A percentile compares a stretch with the other conserved stretches of the same genome.
Evolutionary conservation across 129 eudicot genomes (phyloP).

Genomic region (Lactuca sativa): DNA sequence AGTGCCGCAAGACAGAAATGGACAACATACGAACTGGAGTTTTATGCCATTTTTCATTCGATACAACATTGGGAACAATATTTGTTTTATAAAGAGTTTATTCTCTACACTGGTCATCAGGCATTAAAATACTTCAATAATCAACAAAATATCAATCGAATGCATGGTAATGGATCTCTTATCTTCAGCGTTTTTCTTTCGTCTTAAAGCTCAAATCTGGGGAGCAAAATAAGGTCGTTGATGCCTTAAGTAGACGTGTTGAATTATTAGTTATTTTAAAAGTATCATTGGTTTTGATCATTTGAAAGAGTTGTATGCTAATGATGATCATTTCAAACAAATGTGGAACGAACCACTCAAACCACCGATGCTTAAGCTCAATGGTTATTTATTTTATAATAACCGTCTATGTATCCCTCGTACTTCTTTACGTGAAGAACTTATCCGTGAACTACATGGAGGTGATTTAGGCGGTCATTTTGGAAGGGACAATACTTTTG

Average conservation of each 20-base stretch:
- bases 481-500: neutral
- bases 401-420: neutral
- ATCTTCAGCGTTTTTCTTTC: no score
- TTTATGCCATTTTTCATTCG: no score
- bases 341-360: no score
- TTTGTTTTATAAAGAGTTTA: no score
- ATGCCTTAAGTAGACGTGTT: no score
- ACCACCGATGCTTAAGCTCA: neutral
- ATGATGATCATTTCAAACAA: neutral
- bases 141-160: neutral
- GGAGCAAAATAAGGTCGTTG: no score
- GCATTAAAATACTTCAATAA: neutral
- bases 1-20: no score
- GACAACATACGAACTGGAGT: no score
- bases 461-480: neutral
- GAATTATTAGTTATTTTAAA: no score
- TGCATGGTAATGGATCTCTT: constrained; percentile 9
- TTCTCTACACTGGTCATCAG: neutral
- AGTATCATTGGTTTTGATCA: no score
- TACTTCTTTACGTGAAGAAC: neutral
- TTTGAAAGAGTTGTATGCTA: neutral
- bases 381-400: constrained; percentile 2
- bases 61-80: no score
- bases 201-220: no score
- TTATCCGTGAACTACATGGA: neutral